Evolutionary conservation across 306 rosid species (phyloP), one percentile per base, ranked within the genome.

Genomic region (Lathyrus tuberosus): DNA sequence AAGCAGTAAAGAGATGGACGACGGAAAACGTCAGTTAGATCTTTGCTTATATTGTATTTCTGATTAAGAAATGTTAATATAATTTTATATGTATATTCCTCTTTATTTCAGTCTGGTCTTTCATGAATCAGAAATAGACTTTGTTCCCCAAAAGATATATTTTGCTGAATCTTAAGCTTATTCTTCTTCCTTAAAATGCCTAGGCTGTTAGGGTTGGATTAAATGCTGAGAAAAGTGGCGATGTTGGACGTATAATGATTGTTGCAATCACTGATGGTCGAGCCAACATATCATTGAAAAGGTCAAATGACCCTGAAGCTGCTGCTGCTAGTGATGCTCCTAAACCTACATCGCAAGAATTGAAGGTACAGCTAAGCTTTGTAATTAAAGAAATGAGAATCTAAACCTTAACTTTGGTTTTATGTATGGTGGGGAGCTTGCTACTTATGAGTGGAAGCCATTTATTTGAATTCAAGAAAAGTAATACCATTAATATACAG

Each of bases 181-280:
- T 63, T n/a, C 31, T 67, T 59, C 67, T 46, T 52, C 62, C 26
- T 74, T 56, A 65, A 79, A 62, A 76, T 69, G 59, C 46, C 43
- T 75, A 93, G 98, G 97, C 96, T 75, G 97, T 93, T 54, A 77
- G 97, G 82, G 98, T 93, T 75, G 98, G 98, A 59, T 51, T 93
- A 85, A 90, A 93, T 81, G 97, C 97, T n/a, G 98, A 90, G 82
- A 93, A 88, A 85, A 93, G 98, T 75, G 98, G 96, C 37, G 97
- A 90, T 73, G 97, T 93, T 65, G 97, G 98, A 54, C 92, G 97
- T 22, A 62, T 93, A 78, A 90, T 93, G 98, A 86, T 93, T 81
- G 98, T 93, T 69, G 98, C 95, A 54, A 85, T 93, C 47, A 93
- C 97, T 3, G 97, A 93, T 77, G 98, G 98, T 47, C 83, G 98